Conservation (phyloP, 345 rosid genomes). For the Hirschfeldia incana region DNA sequence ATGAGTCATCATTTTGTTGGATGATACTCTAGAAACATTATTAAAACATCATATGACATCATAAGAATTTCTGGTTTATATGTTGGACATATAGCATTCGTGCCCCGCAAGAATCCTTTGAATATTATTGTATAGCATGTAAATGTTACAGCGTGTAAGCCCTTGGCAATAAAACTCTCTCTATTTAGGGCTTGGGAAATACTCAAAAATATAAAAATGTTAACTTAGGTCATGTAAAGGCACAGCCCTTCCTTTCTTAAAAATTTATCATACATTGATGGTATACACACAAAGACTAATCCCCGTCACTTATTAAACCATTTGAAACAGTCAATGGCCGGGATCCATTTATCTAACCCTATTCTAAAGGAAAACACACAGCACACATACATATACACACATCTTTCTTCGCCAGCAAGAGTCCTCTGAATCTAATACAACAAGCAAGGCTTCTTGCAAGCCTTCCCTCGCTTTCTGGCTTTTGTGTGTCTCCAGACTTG, state of each 20-base stretch:
- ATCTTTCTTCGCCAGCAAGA: neutral
- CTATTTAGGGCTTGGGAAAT: neutral
- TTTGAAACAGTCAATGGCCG: constrained; percentile 16
- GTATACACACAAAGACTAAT: constrained; percentile 6
- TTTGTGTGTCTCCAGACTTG: constrained; percentile 36
- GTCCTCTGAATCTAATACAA: constrained; percentile 1
- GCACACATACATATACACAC: neutral
- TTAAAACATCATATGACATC: neutral
- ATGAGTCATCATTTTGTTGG: neutral
- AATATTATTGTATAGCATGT: neutral
- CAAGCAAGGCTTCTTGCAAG: constrained; percentile 1
- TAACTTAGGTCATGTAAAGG: neutral
- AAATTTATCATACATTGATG: neutral
- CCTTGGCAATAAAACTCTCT: neutral
- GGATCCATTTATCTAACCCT: constrained; percentile 23
- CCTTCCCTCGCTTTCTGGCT: constrained; percentile 22
- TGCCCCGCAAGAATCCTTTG: neutral
- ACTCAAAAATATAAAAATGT: neutral
- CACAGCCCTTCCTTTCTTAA: neutral
- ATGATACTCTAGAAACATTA: neutral
- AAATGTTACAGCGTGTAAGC: neutral
- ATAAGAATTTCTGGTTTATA: neutral
- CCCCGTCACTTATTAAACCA: constrained; percentile 9
- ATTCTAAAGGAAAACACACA: neutral
- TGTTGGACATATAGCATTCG: neutral